A percentile compares a stretch with the other conserved stretches of the same genome.
Conservation (phyloP, 768 basidiomycete genomes). For the Imleria badia region DNA sequence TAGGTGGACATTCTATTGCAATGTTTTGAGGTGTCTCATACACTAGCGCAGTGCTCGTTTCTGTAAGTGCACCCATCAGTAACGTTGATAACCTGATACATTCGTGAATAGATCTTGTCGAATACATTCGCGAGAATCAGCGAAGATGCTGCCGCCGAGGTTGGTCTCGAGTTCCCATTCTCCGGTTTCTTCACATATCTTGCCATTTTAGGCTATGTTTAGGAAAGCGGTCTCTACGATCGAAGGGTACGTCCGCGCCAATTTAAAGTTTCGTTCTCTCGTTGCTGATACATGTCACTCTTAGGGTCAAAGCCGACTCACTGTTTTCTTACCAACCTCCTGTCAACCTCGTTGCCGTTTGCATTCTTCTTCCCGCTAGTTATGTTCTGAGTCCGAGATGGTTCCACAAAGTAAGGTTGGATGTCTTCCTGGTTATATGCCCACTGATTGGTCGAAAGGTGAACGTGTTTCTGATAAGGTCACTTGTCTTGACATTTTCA, state of each 20-base stretch:
- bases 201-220: slow-evolving; percentile 76
- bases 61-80: slow-evolving; percentile 45
- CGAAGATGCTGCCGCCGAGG: slow-evolving; percentile 91
- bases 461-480: slow-evolving; percentile 89
- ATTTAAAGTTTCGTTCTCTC: background rate
- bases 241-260: slow-evolving; percentile 65
- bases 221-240: slow-evolving; percentile 90
- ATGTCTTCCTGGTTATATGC: slow-evolving; percentile 5
- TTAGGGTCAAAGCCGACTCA: slow-evolving; percentile 82
- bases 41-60: slow-evolving; percentile 63
- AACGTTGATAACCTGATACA: slow-evolving; percentile 1
- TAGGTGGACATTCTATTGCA: slow-evolving; percentile 32
- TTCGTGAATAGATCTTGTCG: slow-evolving; percentile 71
- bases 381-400: slow-evolving; percentile 89
- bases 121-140: slow-evolving; percentile 95
- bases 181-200: background rate
- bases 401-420: slow-evolving; percentile 84
- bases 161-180: slow-evolving; percentile 26
- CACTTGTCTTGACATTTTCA: background rate
- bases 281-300: slow-evolving; percentile 13
- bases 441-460: slow-evolving; percentile 45
- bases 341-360: slow-evolving; percentile 83
- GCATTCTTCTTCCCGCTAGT: slow-evolving; percentile 83
- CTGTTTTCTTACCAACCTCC: slow-evolving; percentile 95
- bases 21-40: background rate